Percentiles rank a stretch among this genome's conserved stretches.
These are phyloP conservation scores for Epipyxis sp. DNA, from an alignment of 108 stramenopile species.

Conservation along the genomic window DNA sequence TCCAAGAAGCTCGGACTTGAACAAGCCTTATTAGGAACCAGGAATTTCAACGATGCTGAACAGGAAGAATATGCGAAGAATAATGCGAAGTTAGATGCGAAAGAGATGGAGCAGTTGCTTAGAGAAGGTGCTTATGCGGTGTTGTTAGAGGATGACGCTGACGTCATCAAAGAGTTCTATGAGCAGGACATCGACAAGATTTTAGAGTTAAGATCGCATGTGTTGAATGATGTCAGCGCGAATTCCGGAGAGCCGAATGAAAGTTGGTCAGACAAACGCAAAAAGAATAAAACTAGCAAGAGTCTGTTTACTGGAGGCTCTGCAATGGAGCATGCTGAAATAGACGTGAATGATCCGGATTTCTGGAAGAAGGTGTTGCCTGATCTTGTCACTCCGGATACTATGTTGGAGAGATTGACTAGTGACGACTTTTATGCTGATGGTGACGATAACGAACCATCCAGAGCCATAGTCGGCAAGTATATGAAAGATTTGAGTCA, in stretches of 20 bases:
- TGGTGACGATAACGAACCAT: not conserved
- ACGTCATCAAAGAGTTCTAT: conserved; percentile 72
- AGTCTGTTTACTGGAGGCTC: conserved; percentile 53
- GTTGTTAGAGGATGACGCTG: conserved; percentile 72
- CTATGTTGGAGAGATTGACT: conserved; percentile 63
- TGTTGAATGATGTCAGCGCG: conserved; percentile 75
- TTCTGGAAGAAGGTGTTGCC: conserved; percentile 96
- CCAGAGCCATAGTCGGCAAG: not conserved
- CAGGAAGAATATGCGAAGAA: conserved; percentile 64
- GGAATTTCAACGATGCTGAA: conserved; percentile 76
- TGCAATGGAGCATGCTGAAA: conserved; percentile 62
- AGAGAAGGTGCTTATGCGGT: conserved; percentile 86
- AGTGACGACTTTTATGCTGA: not conserved
- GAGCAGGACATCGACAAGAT: conserved; percentile 85
- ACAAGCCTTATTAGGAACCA: conserved; percentile 94
- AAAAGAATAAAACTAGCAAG: conserved; percentile 72
- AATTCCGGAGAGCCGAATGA: conserved; percentile 77
- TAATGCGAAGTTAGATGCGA: conserved; percentile 43
- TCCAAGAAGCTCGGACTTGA: conserved; percentile 96
- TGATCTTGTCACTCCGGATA: conserved; percentile 76
- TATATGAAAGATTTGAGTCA: conserved; percentile 28
- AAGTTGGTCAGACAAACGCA: conserved; percentile 81
- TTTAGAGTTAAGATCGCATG: conserved; percentile 74
- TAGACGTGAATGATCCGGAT: conserved; percentile 81
- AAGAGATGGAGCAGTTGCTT: conserved; percentile 87